Percentiles rank a stretch among this genome's conserved stretches.
These are phyloP conservation scores for Herpetomonas tarakana DNA, from an alignment of 208 protist species.

Conservation along the genomic window DNA sequence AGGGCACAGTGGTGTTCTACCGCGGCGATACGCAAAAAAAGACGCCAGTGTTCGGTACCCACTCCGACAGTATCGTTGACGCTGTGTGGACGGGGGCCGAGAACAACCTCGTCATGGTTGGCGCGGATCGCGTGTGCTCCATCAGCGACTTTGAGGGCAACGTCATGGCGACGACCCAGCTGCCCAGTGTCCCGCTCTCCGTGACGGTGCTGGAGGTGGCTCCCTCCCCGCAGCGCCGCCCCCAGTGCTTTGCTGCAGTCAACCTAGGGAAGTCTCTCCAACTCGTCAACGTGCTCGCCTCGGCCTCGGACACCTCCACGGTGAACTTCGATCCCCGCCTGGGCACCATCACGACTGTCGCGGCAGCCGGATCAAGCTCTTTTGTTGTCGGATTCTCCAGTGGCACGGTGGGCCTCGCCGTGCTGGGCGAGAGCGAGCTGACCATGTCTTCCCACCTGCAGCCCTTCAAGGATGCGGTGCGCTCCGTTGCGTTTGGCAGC, in stretches of 20 bases:
- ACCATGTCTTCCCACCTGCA: conserved; percentile 28
- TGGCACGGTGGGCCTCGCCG: conserved; percentile 51
- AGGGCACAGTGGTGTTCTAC: conserved; percentile 92
- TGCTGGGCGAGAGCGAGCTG: conserved; percentile 34
- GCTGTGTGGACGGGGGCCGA: conserved; percentile 78
- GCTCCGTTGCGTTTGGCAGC: conserved; percentile 35
- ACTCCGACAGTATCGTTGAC: conserved; percentile 88
- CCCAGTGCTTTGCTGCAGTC: conserved; percentile 48
- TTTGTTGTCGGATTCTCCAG: conserved; percentile 56
- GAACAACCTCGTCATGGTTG: conserved; percentile 77
- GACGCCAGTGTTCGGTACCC: conserved; percentile 81
- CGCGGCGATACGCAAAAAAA: conserved; percentile 92
- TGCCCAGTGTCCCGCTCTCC: conserved; percentile 44
- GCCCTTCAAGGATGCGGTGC: conserved; percentile 28
- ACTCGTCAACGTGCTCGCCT: conserved; percentile 51
- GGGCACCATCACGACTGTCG: conserved; percentile 56
- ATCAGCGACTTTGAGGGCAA: conserved; percentile 82
- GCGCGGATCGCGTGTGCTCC: conserved; percentile 88
- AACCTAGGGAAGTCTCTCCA: conserved; percentile 52
- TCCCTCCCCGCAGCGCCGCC: conserved; percentile 7
- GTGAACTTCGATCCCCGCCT: conserved; percentile 76
- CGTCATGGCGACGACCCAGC: conserved; percentile 39
- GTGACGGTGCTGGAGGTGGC: conserved; percentile 57
- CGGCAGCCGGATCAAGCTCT: conserved; percentile 20
- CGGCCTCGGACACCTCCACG: conserved; percentile 29